Conservation (phyloP, 106 monocot genomes). For the Dioscorea dumetorum region DNA sequence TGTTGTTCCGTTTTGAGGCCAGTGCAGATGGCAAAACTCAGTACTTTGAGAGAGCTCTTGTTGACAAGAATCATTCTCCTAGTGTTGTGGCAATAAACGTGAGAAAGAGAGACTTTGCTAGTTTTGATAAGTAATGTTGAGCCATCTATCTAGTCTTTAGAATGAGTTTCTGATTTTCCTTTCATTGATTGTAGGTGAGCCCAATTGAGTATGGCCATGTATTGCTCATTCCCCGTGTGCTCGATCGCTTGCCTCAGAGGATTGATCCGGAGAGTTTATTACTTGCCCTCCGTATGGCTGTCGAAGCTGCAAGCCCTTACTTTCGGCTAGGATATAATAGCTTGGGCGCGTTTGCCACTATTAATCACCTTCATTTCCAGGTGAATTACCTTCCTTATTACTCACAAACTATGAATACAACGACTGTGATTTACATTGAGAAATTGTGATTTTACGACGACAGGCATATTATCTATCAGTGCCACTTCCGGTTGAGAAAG, state of each 20-base stretch:
- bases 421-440: no score
- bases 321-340: conserved; percentile 78
- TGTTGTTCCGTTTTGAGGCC: conserved; percentile 57
- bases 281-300: conserved; percentile 60
- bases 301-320: conserved; percentile 58
- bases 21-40: conserved; percentile 11
- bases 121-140: background rate
- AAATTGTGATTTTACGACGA: background rate
- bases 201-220: conserved; percentile 71
- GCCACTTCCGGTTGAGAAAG: conserved; percentile 77
- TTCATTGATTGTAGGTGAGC: conserved; percentile 36
- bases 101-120: background rate
- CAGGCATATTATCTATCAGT: conserved; percentile 72
- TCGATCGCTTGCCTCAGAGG: conserved; percentile 61
- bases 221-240: conserved; percentile 61
- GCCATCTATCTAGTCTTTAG: no score
- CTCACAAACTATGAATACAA: background rate
- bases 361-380: conserved; percentile 82
- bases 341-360: conserved; percentile 80
- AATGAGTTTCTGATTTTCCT: no score
- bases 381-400: conserved; percentile 6
- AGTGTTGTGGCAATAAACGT: conserved; percentile 68
- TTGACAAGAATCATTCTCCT: conserved; percentile 16
- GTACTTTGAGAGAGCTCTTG: conserved; percentile 33
- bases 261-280: conserved; percentile 53